phyloP scores from a whole-genome alignment of 257 asterid species.

The Lavandula angustifolia region DNA sequence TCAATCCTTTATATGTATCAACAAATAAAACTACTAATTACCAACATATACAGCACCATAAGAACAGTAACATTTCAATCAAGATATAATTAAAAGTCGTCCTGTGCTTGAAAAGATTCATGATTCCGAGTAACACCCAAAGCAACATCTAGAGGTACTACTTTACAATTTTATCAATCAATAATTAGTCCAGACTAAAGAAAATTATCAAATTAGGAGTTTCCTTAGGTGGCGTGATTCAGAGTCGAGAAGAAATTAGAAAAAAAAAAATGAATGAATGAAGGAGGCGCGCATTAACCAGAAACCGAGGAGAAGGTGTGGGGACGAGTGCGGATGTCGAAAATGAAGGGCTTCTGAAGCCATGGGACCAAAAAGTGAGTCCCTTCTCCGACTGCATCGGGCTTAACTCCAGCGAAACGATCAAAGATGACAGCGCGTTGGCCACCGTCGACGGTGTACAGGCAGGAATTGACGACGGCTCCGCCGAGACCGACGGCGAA shows the following conservation, averaged over 20 bases:
- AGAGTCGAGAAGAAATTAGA: too few relatives aligned
- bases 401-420: conserved; percentile 82
- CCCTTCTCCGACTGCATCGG: conserved; percentile 77
- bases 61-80: too few relatives aligned
- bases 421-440: conserved; percentile 93
- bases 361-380: conserved; percentile 86
- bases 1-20: not conserved
- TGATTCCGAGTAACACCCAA: not conserved
- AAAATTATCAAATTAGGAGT: too few relatives aligned
- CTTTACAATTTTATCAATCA: not conserved
- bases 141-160: not conserved
- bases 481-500: conserved; percentile 63
- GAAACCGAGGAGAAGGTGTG: conserved; percentile 82
- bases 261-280: too few relatives aligned
- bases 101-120: not conserved
- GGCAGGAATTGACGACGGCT: conserved; percentile 58
- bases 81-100: too few relatives aligned
- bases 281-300: too few relatives aligned
- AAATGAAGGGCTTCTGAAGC: conserved; percentile 91
- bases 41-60: not conserved
- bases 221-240: too few relatives aligned
- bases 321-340: conserved; percentile 87
- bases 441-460: conserved; percentile 97
- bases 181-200: too few relatives aligned
- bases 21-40: not conserved